Evolutionary conservation across 2,329 filamentous ascomycete species (phyloP), one percentile per base, ranked within the genome.

Genomic region (Shiraia bambusicola): DNA sequence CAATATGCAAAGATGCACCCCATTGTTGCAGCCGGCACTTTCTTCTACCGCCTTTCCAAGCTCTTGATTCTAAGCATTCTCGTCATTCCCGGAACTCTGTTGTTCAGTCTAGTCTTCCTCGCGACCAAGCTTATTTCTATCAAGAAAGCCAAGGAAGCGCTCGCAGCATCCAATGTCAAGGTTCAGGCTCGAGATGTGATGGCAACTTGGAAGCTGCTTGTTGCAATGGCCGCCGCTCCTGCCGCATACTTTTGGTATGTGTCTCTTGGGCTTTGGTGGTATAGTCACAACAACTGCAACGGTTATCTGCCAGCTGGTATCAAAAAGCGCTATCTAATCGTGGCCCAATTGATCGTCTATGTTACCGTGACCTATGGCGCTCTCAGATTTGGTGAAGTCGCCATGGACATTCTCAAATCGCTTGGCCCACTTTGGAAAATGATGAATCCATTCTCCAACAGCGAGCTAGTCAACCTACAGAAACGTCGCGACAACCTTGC

Each of bases 341-440:
- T 88, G 8, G 80, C 82, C 28, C 87, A 90, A 35, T 84, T 88
- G 73, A 76, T 88, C 34, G 73, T 94, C 52, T 95, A 95, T 75
- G 87, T 91, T 5, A 80, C 83, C 16, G 86, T 96, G 57, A 96
- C 91, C 0, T 96, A 95, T 67, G 91, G 90, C 4, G 89, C 93
- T 6, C 82, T 98, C 37, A 86, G 93, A 9, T 95, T 97, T 54
- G 93, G 93, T 33, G 93, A 98, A 72, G 86, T 95, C n/a, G 93
- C 92, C 37, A 96, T 98, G 90, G 93, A 98, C 64, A 96, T 98
- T 41, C 76, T 93, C 73, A 98, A 97, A 71, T 97, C 92, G 0
- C 79, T 98, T 12, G 82, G 89, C 8, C 93, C 93, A 5, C 80
- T 98, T 8, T 76, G 95, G 32, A 77, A 96, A 25, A 93, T 88